phyloP scores from a whole-genome alignment of 352 stramenopile species.

The Phytophthora fragariae region DNA sequence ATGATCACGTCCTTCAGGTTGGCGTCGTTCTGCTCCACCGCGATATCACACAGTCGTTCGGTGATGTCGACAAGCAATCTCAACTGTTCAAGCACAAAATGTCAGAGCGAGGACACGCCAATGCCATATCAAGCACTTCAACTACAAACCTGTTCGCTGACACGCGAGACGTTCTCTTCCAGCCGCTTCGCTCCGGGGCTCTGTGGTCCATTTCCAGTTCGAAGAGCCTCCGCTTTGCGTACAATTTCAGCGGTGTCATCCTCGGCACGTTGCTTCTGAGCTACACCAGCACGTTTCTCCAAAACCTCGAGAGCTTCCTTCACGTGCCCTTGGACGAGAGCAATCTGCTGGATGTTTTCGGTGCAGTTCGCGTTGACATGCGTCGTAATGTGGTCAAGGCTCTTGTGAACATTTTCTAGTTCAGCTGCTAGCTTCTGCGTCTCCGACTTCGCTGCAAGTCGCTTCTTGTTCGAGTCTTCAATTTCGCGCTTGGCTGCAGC shows the following conservation, averaged over 20 bases:
- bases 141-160: conserved; percentile 70
- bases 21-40: conserved; percentile 78
- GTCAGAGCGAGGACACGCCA: conserved; percentile 1
- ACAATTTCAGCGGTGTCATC: conserved; percentile 58
- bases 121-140: neutral
- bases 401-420: conserved; percentile 76
- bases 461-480: conserved; percentile 85
- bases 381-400: conserved; percentile 58
- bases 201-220: conserved; percentile 47
- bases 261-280: conserved; percentile 31
- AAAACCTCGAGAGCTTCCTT: conserved; percentile 73
- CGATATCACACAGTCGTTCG: conserved; percentile 77
- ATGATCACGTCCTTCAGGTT: conserved; percentile 79
- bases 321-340: conserved; percentile 68
- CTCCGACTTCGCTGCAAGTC: conserved; percentile 79
- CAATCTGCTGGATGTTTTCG: conserved; percentile 66
- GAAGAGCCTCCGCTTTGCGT: conserved; percentile 53
- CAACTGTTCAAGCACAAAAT: conserved; percentile 42
- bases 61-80: conserved; percentile 62
- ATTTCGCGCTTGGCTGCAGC: conserved; percentile 74
- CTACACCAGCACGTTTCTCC: conserved; percentile 58
- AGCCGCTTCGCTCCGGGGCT: conserved; percentile 59
- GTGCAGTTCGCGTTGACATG: conserved; percentile 64
- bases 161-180: conserved; percentile 71
- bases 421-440: conserved; percentile 83